Conservation (phyloP, 441 rosid genomes). For the Breynia disticha region DNA sequence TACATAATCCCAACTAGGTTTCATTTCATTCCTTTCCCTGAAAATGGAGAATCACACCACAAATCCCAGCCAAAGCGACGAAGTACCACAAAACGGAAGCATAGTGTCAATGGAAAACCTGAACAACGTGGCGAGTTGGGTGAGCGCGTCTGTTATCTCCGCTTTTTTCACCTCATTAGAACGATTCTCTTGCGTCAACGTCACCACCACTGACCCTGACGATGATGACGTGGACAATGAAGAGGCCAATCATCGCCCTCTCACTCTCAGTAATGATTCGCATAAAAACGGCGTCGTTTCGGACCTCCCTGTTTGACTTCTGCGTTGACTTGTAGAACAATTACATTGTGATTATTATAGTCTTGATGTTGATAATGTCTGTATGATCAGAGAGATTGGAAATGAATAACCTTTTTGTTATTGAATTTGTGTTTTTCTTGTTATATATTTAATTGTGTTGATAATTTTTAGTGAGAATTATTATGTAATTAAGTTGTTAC, state of each 20-base stretch:
- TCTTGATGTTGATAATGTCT: too few species aligned
- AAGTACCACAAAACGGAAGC: conserved; percentile 18
- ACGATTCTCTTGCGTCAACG: conserved; percentile 59
- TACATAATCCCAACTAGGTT: too few species aligned
- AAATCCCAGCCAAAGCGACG: conserved; percentile 17
- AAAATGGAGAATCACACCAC: conserved; percentile 29
- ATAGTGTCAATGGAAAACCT: conserved; percentile 33
- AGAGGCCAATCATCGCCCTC: conserved; percentile 36
- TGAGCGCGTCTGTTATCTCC: conserved; percentile 45
- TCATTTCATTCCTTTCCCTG: too few species aligned
- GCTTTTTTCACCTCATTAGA: conserved; percentile 69
- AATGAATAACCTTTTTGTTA: too few species aligned
- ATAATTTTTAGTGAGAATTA: too few species aligned
- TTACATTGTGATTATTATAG: too few species aligned
- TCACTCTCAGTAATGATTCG: conserved; percentile 17
- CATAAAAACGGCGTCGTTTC: conserved; percentile 20
- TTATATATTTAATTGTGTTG: too few species aligned
- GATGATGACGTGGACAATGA: conserved; percentile 45
- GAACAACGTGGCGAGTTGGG: conserved; percentile 41
- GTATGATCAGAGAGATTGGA: too few species aligned
- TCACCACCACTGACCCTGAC: conserved; percentile 42
- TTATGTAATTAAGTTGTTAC: too few species aligned
- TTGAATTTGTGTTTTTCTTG: too few species aligned
- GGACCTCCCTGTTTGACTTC: conserved; percentile 27
- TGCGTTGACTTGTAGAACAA: too few species aligned